These are phyloP conservation scores for Aspergillus texensis DNA, from an alignment of 2,329 filamentous ascomycete genomes.

Conservation along the genomic window DNA sequence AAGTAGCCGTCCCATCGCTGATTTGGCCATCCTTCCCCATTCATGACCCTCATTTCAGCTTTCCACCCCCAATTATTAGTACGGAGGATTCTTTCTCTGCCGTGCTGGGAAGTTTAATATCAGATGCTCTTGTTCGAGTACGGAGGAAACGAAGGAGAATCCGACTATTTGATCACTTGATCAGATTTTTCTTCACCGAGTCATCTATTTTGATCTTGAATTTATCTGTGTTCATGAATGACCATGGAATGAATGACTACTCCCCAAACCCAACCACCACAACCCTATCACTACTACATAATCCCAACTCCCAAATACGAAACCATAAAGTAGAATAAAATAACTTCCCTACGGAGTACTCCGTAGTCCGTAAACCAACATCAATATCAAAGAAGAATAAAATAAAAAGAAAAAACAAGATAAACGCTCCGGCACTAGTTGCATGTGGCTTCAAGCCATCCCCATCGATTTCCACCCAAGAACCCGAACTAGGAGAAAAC, in stretches of 20 bases:
- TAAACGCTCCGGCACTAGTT: conserved; percentile 4
- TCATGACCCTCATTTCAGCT: neutral
- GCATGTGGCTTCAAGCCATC: conserved; percentile 4
- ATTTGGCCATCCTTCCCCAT: neutral
- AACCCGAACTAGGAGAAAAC: neutral
- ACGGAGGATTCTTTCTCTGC: neutral
- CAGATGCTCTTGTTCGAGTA: neutral
- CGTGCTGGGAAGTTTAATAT: neutral
- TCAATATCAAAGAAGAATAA: neutral
- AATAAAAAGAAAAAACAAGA: neutral
- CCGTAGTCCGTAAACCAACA: no score
- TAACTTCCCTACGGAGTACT: no score
- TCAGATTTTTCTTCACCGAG: neutral
- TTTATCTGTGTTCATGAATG: neutral
- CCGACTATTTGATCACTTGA: neutral
- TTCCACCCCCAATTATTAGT: neutral
- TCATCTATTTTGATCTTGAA: neutral
- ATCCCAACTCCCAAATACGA: neutral
- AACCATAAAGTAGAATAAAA: no score
- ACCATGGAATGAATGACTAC: neutral
- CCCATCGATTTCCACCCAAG: neutral
- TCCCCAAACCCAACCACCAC: neutral
- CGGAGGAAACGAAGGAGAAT: neutral
- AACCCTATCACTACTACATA: neutral
- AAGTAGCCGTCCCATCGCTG: neutral